Base-by-base conservation (phyloP, 306 rosid genomes). In the Aeschynomene evenia region DNA sequence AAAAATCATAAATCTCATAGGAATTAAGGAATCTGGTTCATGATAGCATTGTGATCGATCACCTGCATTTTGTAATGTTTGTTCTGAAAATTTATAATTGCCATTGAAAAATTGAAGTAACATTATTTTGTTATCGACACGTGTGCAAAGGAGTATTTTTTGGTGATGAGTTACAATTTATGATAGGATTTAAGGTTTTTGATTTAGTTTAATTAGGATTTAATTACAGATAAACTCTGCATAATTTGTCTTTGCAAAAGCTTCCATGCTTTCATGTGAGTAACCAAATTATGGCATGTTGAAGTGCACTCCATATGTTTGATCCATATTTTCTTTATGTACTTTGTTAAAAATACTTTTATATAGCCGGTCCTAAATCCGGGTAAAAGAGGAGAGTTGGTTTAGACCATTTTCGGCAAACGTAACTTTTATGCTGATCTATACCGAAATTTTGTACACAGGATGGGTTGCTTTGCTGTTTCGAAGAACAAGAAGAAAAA, bases 401-500 rank as follows among this genome's bases (percentile, higher is more conserved):
- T n/a, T n/a, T n/a, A n/a, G n/a, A n/a, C n/a, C n/a, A n/a, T n/a
- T n/a, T n/a, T n/a, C n/a, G n/a, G n/a, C n/a, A n/a, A n/a, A n/a
- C n/a, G n/a, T n/a, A n/a, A n/a, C n/a, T n/a, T 9, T 57, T 53
- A 11, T 70, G 79, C 87, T 85, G 88, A 73, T 53, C 59, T 40
- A 22, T 63, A 56, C 5, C 21, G 22, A 23, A 79, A 54, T 64
- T 72, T 43, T 56, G 68, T 71, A 53, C 43, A 7, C 22, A 79
- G 61, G 69, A 91, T 94, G 99, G 95, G 92, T 53, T 91, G 97
- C 84, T 94, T 91, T 64, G 43, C 83, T 13, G 85, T 71, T 33
- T 77, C 86, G 71, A 94, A 85, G 86, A 18, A 66, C 80, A 84
- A 83, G 82, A 88, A 87, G 88, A 88, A 87, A 68, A 84, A 71